These are phyloP conservation scores for Hansenula sp. DNA, from an alignment of 1,139 yeast species.

Conservation along the genomic window DNA sequence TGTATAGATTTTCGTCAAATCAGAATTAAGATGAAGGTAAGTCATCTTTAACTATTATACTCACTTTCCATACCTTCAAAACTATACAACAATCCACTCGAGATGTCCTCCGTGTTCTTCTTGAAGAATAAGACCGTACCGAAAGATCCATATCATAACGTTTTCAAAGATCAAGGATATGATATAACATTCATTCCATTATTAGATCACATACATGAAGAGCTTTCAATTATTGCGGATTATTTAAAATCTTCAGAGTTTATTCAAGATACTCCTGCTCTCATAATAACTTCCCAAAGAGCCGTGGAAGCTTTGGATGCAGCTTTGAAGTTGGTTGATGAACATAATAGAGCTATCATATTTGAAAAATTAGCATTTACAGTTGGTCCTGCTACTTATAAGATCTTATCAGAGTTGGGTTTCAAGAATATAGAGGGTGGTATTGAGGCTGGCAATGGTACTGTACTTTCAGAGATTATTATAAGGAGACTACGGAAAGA, in stretches of 20 bases:
- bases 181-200: constrained; percentile 61
- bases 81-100: not conserved
- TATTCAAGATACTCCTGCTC: constrained; percentile 35
- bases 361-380: constrained; percentile 63
- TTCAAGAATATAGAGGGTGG: constrained; percentile 73
- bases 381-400: constrained; percentile 87
- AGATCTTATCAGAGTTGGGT: constrained; percentile 57
- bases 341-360: constrained; percentile 22
- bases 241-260: constrained; percentile 42
- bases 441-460: constrained; percentile 75
- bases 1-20: too few relatives aligned
- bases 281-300: constrained; percentile 87
- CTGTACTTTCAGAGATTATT: constrained; percentile 61
- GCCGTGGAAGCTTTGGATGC: constrained; percentile 77
- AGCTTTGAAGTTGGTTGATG: constrained; percentile 30
- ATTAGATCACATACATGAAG: constrained; percentile 55
- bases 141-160: constrained; percentile 53
- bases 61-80: too few relatives aligned
- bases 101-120: constrained; percentile 30
- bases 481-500: constrained; percentile 33
- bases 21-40: not conserved
- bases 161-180: constrained; percentile 26
- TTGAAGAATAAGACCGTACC: constrained; percentile 69
- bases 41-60: too few relatives aligned
- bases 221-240: constrained; percentile 37